Evolutionary conservation across 805 yeast genomes (phyloP).

Genomic region (Maudiozyma pseudohumilis): DNA sequence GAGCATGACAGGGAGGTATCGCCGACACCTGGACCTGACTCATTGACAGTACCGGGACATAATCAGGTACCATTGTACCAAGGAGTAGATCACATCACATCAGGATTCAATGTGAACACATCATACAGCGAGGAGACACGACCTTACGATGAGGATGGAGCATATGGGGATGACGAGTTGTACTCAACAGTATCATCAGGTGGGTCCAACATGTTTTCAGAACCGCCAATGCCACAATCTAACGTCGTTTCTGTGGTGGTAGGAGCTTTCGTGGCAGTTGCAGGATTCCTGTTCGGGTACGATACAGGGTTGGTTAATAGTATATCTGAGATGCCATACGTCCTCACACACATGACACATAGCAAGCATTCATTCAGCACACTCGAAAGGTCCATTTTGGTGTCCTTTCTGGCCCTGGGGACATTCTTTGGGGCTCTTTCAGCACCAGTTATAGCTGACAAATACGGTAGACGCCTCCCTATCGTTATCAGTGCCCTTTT

Average conservation of each 20-base stretch:
- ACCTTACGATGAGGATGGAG: no score
- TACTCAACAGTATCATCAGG: background rate
- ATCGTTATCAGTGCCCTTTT: constrained; percentile 52
- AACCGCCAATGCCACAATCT: constrained; percentile 35
- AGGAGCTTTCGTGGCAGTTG: constrained; percentile 79
- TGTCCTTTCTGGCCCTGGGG: constrained; percentile 73
- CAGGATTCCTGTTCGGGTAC: constrained; percentile 83
- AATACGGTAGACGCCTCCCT: constrained; percentile 59
- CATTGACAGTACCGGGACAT: no score
- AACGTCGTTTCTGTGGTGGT: constrained; percentile 59
- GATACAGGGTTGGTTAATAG: constrained; percentile 84
- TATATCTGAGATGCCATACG: constrained; percentile 64
- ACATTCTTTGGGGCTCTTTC: constrained; percentile 59
- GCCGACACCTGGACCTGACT: no score
- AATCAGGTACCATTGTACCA: no score
- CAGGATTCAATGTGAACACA: no score
- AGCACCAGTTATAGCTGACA: constrained; percentile 59
- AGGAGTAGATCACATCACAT: no score
- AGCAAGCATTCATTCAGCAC: constrained; percentile 41
- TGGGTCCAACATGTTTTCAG: constrained; percentile 18
- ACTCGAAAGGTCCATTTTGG: constrained; percentile 57
- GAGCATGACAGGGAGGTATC: no score
- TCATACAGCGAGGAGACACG: no score
- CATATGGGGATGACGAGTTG: background rate
- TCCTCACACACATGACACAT: constrained; percentile 44